phyloP scores from a whole-genome alignment of 2,329 filamentous ascomycete genomes.

The Teratosphaeriaceae sp. region DNA sequence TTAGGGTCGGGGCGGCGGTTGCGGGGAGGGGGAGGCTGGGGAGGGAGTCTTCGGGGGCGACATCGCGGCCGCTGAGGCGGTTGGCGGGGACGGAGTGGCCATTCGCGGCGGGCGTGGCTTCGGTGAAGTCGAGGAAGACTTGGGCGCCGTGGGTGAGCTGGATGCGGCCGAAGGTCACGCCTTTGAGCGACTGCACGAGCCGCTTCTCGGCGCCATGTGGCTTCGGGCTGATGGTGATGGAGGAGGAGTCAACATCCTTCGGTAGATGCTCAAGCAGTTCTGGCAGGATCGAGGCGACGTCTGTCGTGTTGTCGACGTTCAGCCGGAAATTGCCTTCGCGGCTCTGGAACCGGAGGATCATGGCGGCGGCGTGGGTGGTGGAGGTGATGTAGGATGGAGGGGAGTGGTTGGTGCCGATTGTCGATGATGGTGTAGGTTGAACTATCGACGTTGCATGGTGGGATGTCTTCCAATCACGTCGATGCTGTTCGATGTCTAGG shows the following conservation, averaged over 20 bases:
- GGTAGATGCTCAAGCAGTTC: conserved; percentile 57
- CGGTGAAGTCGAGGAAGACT: conserved; percentile 74
- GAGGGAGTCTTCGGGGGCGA: conserved; percentile 61
- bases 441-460: background rate
- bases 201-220: conserved; percentile 54
- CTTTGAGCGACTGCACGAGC: conserved; percentile 44
- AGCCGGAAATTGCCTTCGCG: conserved; percentile 90
- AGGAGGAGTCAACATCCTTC: conserved; percentile 46
- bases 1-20: conserved; percentile 52
- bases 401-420: background rate
- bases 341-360: conserved; percentile 82
- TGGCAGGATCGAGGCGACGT: conserved; percentile 55
- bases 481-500: background rate
- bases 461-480: background rate
- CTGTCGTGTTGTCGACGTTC: conserved; percentile 65
- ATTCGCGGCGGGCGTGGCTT: conserved; percentile 47
- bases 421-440: background rate
- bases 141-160: conserved; percentile 73
- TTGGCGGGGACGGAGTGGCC: conserved; percentile 43
- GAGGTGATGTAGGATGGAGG: background rate
- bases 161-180: conserved; percentile 51
- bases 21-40: conserved; percentile 53
- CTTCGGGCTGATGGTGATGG: conserved; percentile 54
- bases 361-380: conserved; percentile 31
- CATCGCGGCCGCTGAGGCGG: conserved; percentile 70